Conservation (phyloP, 1,284 basidiomycete species). For the Ceratobasidium papillatum region DNA sequence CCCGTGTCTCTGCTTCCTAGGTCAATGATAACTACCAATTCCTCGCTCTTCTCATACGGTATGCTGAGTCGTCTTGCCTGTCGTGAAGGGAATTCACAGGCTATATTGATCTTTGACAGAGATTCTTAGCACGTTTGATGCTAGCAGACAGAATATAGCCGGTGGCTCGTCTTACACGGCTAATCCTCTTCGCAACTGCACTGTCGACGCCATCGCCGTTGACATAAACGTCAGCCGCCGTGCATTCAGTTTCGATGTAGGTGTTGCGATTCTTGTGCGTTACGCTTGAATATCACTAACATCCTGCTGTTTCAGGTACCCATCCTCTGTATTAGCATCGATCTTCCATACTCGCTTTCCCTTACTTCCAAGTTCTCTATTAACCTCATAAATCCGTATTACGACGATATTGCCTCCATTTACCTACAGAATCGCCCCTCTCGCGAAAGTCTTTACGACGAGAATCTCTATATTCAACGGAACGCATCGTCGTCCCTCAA, state of each 20-base stretch:
- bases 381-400: background rate
- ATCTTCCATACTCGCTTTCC: slow-evolving; percentile 7
- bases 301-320: background rate
- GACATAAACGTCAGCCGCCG: background rate
- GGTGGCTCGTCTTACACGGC: background rate
- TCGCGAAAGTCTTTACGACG: background rate
- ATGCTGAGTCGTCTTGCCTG: background rate
- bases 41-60: slow-evolving; percentile 19
- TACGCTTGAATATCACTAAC: background rate
- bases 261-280: background rate
- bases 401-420: background rate
- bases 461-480: background rate
- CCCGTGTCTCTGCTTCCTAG: background rate
- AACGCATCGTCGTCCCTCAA: background rate
- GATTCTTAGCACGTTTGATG: background rate
- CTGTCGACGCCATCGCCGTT: background rate
- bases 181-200: slow-evolving; percentile 7
- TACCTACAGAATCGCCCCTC: background rate
- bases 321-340: background rate
- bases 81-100: background rate
- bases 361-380: background rate
- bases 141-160: background rate
- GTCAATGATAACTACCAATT: background rate
- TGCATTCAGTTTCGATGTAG: background rate
- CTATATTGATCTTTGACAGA: background rate